Evolutionary conservation across 2,329 filamentous ascomycete species (phyloP).

Genomic region (Grosmannia huntii): DNA sequence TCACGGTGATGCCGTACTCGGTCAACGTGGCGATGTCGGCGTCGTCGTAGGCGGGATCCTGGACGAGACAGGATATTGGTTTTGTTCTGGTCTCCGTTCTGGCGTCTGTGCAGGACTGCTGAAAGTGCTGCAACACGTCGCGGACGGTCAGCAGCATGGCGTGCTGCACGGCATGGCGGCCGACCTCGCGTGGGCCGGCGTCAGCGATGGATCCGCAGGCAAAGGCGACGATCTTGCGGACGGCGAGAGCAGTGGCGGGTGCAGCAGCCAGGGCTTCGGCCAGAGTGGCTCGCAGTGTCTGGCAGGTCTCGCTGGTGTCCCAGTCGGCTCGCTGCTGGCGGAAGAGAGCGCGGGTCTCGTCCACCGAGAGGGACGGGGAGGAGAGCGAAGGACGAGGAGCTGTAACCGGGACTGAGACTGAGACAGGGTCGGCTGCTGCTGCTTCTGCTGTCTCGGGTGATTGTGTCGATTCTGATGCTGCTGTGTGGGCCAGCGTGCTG

Average conservation of each 20-base stretch:
- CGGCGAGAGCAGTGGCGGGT: neutral
- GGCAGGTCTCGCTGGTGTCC: slow-evolving; percentile 9
- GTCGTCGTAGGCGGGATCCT: slow-evolving; percentile 17
- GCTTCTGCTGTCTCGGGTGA: neutral
- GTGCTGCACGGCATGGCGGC: slow-evolving; percentile 9
- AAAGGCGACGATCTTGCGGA: slow-evolving; percentile 11
- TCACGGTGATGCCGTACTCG: slow-evolving; percentile 14
- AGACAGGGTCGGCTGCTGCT: too few relatives aligned
- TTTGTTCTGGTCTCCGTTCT: neutral
- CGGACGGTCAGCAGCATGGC: slow-evolving; percentile 12
- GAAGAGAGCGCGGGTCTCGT: slow-evolving; percentile 2
- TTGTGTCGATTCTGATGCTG: neutral
- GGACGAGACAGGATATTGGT: slow-evolving; percentile 10
- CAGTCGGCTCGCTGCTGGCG: slow-evolving; percentile 2
- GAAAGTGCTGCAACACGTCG: slow-evolving; percentile 8
- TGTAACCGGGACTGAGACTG: neutral
- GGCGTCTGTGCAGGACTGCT: neutral
- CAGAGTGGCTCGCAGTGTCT: slow-evolving; percentile 8
- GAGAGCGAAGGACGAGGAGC: neutral
- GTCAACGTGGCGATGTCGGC: slow-evolving; percentile 14
- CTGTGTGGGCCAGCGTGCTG: slow-evolving; percentile 1
- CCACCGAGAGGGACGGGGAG: neutral
- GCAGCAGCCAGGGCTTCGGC: slow-evolving; percentile 1
- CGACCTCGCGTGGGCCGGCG: neutral
- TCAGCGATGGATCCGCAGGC: slow-evolving; percentile 9